Base-by-base conservation (phyloP, 2,329 filamentous ascomycete genomes). In the Pseudogymnoascus sp. region DNA sequence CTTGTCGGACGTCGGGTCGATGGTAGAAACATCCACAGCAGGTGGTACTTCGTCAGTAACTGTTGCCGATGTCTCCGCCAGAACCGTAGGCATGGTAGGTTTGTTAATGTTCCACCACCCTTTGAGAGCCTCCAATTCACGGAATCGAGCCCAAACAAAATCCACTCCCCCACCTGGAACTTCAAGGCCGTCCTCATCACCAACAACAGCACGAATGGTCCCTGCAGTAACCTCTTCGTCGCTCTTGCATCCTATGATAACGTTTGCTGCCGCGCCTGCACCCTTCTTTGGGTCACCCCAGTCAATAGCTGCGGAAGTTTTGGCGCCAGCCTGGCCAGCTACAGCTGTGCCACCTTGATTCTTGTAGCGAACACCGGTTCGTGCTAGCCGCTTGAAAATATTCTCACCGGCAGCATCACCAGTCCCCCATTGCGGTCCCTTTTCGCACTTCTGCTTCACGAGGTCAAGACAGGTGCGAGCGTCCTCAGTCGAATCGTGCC, bases 361-460 rank as follows among this genome's bases (percentile, higher is more conserved):
- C 68, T 85, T 84, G 72, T 87, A 87, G 11, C 80, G 77, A 11
- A 82, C 83, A 55, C 85, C 85, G 14, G 85, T 79, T 49, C 87
- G 81, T 3, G 82, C 83, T 3, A 99, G 81, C 8, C 93, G 86
- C 68, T 88, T 89, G 79, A 97, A 99, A 59, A 99, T 85, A 68
- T 91, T 93, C 76, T 99, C 94, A 41, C 86, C 87, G 52, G 86
- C 87, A 1, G 86, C 82, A 45, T 96, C 91, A 59, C 85, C 85
- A 0, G 88, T 88, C 36, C 91, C 94, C 90, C 92, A 99, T 23
- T 80, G 76, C 66, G 89, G 90, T 41, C 94, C 94, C 75, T 90
- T 94, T 74, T 97, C 92, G 73, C 93, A 97, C 74, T 99, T 99
- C 72, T 93, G 88, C 75, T 94, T 96, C 58, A 97, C 86, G 1